Percentiles rank a stretch among this genome's conserved stretches.
These are phyloP conservation scores for Alternaria sp. DNA, from an alignment of 2,329 filamentous ascomycete species.

Conservation along the genomic window DNA sequence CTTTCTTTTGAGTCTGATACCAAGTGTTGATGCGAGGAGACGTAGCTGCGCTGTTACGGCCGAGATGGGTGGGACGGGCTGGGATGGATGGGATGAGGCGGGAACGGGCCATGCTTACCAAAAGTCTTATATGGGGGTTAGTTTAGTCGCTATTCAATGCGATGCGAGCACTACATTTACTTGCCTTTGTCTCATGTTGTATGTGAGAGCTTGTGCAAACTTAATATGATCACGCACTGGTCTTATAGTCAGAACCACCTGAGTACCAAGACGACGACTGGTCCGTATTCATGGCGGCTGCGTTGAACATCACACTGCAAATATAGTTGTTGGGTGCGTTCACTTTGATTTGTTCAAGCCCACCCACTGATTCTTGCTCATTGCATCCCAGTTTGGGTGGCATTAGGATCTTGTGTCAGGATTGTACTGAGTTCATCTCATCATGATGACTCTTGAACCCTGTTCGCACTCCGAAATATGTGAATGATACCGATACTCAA, in stretches of 20 bases:
- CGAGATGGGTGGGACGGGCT: slow-evolving; percentile 2
- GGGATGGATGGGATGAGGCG: slow-evolving; percentile 1
- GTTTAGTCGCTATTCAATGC: slow-evolving; percentile 10
- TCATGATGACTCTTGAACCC: too few relatives aligned
- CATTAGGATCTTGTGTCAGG: neutral
- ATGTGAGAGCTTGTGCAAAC: neutral
- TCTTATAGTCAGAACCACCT: neutral
- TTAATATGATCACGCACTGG: neutral
- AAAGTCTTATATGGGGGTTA: slow-evolving; percentile 21
- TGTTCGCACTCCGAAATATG: too few relatives aligned
- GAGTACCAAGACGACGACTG: neutral
- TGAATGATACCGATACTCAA: too few relatives aligned
- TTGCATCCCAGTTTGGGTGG: neutral
- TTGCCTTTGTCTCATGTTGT: neutral
- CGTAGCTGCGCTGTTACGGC: slow-evolving; percentile 8
- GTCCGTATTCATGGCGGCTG: neutral
- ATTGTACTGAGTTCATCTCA: neutral
- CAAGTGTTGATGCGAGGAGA: slow-evolving; percentile 24
- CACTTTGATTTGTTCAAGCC: neutral
- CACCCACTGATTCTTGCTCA: neutral
- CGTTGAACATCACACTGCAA: neutral
- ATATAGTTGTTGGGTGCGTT: neutral
- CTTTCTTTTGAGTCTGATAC: slow-evolving; percentile 33
- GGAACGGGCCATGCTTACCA: slow-evolving; percentile 19
- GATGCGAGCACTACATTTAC: slow-evolving; percentile 3